Evolutionary conservation across 2,329 filamentous ascomycete genomes (phyloP).

Genomic region (Colletotrichum lentis): DNA sequence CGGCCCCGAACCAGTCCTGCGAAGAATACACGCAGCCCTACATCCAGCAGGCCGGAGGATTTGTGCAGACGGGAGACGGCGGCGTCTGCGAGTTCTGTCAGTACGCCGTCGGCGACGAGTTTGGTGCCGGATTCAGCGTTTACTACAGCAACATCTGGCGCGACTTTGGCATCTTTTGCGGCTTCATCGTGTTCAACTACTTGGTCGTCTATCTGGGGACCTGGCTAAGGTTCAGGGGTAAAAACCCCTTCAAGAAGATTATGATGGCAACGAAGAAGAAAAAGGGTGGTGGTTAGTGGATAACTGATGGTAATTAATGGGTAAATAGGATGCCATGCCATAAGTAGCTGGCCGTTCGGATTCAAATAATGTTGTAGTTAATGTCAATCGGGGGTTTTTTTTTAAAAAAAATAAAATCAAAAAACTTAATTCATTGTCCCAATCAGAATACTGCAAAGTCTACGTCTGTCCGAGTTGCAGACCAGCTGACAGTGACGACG

Average conservation of each 20-base stretch:
- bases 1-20: conserved; percentile 68
- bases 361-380: not conserved
- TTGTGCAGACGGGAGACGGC: conserved; percentile 63
- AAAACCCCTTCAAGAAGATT: conserved; percentile 49
- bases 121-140: conserved; percentile 66
- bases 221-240: conserved; percentile 51
- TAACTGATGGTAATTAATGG: not conserved
- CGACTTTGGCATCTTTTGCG: conserved; percentile 71
- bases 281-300: conserved; percentile 30
- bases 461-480: no score
- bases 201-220: conserved; percentile 50
- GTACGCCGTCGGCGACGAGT: conserved; percentile 67
- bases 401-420: no score
- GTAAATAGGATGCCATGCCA: no score
- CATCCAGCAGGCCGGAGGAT: conserved; percentile 64
- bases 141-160: conserved; percentile 70
- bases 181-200: conserved; percentile 71
- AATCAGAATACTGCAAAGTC: no score
- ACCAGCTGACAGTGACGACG: no score
- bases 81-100: conserved; percentile 72
- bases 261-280: conserved; percentile 45
- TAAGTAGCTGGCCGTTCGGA: no score
- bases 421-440: no score
- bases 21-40: conserved; percentile 65
- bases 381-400: no score